Percentiles rank a stretch among this genome's conserved stretches.
Evolutionary conservation across 495 filamentous ascomycete genomes (phyloP).

Genomic region (Hyaloscypha finlandica): DNA sequence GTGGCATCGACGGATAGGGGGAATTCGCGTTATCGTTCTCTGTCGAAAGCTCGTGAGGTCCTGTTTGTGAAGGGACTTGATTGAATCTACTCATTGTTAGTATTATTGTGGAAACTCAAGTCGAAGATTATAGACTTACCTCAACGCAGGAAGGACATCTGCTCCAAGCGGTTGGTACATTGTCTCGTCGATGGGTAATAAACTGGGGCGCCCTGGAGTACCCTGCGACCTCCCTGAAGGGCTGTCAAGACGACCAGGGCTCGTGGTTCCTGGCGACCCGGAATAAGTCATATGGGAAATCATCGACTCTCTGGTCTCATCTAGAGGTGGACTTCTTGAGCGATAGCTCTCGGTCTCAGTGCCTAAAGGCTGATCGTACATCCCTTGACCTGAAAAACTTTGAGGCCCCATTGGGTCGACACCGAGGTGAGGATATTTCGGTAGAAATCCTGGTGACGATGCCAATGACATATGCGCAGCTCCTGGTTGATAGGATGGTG

Average conservation of each 20-base stretch:
- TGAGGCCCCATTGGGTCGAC: not conserved
- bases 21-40: constrained; percentile 2
- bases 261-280: not conserved
- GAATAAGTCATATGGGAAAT: constrained; percentile 6
- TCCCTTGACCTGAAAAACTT: not conserved
- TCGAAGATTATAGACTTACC: not conserved
- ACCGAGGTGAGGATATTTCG: constrained; percentile 1
- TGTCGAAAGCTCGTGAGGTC: constrained; percentile 8
- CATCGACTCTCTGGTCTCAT: constrained; percentile 7
- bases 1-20: not conserved
- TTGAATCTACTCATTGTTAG: constrained; percentile 5
- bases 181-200: not conserved
- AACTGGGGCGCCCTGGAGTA: not conserved
- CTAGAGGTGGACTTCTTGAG: constrained; percentile 9
- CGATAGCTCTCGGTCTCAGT: constrained; percentile 17
- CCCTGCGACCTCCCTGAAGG: not conserved
- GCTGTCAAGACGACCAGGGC: not conserved
- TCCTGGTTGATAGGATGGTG: not conserved
- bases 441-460: constrained; percentile 5
- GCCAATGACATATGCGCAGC: not conserved
- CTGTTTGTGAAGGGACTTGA: not conserved
- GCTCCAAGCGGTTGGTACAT: not conserved
- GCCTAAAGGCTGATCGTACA: constrained; percentile 1
- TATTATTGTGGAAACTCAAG: not conserved
- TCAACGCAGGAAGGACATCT: not conserved